phyloP scores from a whole-genome alignment of 2,329 filamentous ascomycete genomes.

The Clonostachys byssicola region DNA sequence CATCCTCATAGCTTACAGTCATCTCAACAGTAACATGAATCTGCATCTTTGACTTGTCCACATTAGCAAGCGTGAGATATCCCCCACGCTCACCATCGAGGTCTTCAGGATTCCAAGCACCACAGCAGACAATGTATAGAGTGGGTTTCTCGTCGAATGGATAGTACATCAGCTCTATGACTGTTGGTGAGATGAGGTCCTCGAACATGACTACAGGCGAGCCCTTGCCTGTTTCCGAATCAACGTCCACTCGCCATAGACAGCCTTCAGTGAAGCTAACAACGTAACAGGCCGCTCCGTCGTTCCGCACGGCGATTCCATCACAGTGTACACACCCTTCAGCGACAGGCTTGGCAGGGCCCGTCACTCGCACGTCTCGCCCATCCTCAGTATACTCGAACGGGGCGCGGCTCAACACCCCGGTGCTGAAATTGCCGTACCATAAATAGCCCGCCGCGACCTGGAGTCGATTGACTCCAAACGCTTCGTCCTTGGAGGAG shows the following conservation, averaged over 20 bases:
- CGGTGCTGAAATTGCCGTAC: slow-evolving; percentile 4
- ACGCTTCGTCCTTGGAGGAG: slow-evolving; percentile 2
- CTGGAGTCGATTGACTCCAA: slow-evolving; percentile 6
- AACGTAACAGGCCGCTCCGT: slow-evolving; percentile 1
- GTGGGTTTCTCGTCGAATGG: slow-evolving; percentile 3
- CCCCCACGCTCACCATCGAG: not conserved
- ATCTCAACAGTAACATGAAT: slow-evolving; percentile 2
- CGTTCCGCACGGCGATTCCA: slow-evolving; percentile 2
- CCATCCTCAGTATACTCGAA: slow-evolving; percentile 1
- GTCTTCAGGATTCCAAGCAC: not conserved
- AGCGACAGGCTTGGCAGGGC: not conserved
- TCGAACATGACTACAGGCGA: not conserved
- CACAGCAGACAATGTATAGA: slow-evolving; percentile 5
- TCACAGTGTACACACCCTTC: slow-evolving; percentile 1
- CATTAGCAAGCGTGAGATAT: not conserved
- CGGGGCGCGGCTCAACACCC: slow-evolving; percentile 3
- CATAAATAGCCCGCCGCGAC: slow-evolving; percentile 2
- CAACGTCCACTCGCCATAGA: slow-evolving; percentile 5
- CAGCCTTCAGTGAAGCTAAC: slow-evolving; percentile 2
- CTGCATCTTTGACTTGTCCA: not conserved
- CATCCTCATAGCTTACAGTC: slow-evolving; percentile 2
- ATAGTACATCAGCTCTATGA: slow-evolving; percentile 2
- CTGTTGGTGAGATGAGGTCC: slow-evolving; percentile 3
- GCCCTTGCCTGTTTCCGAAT: not conserved
- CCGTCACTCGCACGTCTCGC: not conserved